Evolutionary conservation across 208 protist species (phyloP), one percentile per base, ranked within the genome.

Genomic region (Strigomonas culicis): DNA sequence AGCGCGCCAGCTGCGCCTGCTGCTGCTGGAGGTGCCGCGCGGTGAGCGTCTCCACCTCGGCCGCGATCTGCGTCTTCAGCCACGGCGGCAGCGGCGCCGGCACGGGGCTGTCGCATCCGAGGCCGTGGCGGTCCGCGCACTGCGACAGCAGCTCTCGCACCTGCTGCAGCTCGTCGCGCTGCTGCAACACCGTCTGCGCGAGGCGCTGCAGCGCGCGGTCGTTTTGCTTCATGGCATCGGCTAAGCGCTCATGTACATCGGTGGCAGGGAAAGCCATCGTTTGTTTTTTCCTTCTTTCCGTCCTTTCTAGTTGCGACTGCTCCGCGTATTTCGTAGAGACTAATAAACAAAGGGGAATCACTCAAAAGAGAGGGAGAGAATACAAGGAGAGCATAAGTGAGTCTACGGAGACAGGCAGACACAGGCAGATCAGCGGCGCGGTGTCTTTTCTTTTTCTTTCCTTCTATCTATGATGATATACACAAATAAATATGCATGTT

Each of bases 281-380:
- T n/a, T n/a, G n/a, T n/a, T n/a, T n/a, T n/a, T n/a, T n/a, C n/a
- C n/a, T n/a, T n/a, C n/a, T n/a, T n/a, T n/a, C n/a, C n/a, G n/a
- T n/a, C n/a, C n/a, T n/a, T n/a, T n/a, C n/a, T n/a, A n/a, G n/a
- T n/a, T n/a, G n/a, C n/a, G n/a, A n/a, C n/a, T n/a, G n/a, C n/a
- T n/a, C n/a, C n/a, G n/a, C n/a, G n/a, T n/a, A n/a, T n/a, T 24
- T 19, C 24, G 6, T 22, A 68, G 59, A 39, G 60, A 8, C 32
- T 55, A 49, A 63, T 44, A 36, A 63, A 24, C 15, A 13, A 53
- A 53, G 41, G 62, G 30, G 62, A 59, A 62, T 28, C 1, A 44
- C n/a, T 27, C 27, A 27, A 69, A 25, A 19, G 28, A 43, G 41
- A 49, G 58, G 28, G 58, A 27, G 36, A 52, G 58, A 10, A 43